These are phyloP conservation scores for Podila epigama DNA, from an alignment of 192 early-diverging fungal species.

Conservation along the genomic window DNA sequence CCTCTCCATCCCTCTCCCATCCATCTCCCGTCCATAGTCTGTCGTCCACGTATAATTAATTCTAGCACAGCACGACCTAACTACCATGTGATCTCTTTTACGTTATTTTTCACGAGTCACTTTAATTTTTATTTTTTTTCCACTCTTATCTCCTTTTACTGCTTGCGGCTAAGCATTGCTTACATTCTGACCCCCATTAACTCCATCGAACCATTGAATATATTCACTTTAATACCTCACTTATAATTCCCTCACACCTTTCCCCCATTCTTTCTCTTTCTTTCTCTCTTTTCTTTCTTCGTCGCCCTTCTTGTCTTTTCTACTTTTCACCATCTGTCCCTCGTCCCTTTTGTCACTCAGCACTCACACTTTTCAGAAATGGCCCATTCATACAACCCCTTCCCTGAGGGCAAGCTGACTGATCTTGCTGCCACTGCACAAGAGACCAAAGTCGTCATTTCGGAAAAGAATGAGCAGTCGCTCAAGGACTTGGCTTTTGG, in stretches of 20 bases:
- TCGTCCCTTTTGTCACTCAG: not conserved
- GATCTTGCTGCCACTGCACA: constrained; percentile 34
- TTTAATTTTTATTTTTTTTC: not conserved
- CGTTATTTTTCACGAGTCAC: too few species aligned
- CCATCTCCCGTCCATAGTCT: not conserved
- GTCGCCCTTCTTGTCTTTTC: not conserved
- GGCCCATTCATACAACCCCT: constrained; percentile 46
- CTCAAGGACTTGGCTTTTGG: constrained; percentile 48
- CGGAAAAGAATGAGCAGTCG: constrained; percentile 46
- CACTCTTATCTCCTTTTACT: constrained; percentile 1
- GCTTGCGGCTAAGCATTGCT: too few species aligned
- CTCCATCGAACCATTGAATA: too few species aligned
- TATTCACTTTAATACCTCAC: too few species aligned
- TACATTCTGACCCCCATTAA: too few species aligned
- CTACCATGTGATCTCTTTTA: too few species aligned
- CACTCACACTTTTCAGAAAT: constrained; percentile 1
- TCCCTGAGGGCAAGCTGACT: constrained; percentile 35
- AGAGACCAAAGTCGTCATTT: constrained; percentile 38
- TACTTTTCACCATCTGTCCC: not conserved
- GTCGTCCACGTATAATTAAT: not conserved
- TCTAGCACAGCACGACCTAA: too few species aligned
- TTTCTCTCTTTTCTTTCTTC: not conserved
- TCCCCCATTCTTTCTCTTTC: not conserved
- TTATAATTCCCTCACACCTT: not conserved
- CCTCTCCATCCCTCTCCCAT: not conserved